Conservation (phyloP, 352 stramenopile genomes). For the Pythium vanterpoolii region DNA sequence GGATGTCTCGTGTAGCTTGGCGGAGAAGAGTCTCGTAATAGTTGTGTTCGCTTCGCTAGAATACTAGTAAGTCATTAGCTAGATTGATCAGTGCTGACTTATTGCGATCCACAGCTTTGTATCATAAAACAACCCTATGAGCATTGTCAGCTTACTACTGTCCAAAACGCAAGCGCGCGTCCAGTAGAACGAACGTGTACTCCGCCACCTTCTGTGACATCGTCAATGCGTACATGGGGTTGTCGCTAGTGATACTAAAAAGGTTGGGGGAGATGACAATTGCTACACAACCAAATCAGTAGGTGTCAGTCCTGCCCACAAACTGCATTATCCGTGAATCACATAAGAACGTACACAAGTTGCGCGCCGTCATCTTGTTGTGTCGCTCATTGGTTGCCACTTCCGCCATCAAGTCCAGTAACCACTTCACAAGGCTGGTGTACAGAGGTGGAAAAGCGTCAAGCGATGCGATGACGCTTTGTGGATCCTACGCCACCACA, state of each 20-base stretch:
- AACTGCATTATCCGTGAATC: not conserved
- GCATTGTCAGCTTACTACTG: not conserved
- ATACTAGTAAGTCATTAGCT: not conserved
- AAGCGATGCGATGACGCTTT: constrained; percentile 33
- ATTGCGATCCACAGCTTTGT: constrained; percentile 21
- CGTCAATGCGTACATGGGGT: constrained; percentile 63
- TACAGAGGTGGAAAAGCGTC: constrained; percentile 35
- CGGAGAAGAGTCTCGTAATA: not conserved
- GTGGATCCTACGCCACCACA: constrained; percentile 26
- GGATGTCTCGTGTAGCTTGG: constrained; percentile 64
- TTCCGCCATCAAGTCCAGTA: constrained; percentile 70
- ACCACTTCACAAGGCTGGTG: constrained; percentile 55
- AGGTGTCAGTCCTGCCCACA: not conserved
- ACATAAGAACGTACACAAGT: constrained; percentile 46
- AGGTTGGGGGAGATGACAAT: constrained; percentile 84
- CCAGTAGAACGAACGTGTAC: constrained; percentile 50
- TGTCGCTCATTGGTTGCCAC: constrained; percentile 46
- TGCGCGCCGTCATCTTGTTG: constrained; percentile 83
- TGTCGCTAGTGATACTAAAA: constrained; percentile 59
- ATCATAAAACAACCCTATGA: constrained; percentile 17
- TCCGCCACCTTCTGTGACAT: constrained; percentile 76
- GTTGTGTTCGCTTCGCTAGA: not conserved
- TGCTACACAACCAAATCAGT: constrained; percentile 53
- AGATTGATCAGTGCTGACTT: constrained; percentile 16
- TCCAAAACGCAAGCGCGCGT: constrained; percentile 29